Conservation (phyloP, 192 early-diverging fungal genomes). For the Entomortierella beljakovae region DNA sequence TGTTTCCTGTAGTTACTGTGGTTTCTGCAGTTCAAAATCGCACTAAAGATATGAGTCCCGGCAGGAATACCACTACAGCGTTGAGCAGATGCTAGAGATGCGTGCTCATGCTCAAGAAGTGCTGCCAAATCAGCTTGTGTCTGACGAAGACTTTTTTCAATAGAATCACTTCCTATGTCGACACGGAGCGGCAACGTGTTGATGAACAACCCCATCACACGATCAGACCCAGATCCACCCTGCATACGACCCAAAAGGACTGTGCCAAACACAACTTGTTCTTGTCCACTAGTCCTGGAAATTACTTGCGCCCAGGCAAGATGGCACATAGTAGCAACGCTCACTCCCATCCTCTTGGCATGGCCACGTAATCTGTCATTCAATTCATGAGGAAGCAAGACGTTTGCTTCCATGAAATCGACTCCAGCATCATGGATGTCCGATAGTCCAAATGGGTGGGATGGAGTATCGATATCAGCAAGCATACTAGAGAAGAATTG, state of each 20-base stretch:
- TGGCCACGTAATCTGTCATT: background rate
- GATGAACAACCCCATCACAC: background rate
- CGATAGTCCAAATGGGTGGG: background rate
- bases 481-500: background rate
- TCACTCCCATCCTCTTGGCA: background rate
- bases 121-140: background rate
- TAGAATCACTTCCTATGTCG: background rate
- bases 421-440: background rate
- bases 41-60: background rate
- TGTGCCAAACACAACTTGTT: background rate
- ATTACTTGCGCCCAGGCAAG: slow-evolving; percentile 1
- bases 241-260: background rate
- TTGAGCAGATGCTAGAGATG: slow-evolving; percentile 8
- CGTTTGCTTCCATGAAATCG: background rate
- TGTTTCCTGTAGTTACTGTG: too few species aligned
- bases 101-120: slow-evolving; percentile 13
- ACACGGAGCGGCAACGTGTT: slow-evolving; percentile 4
- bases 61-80: slow-evolving; percentile 9
- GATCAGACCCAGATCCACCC: background rate
- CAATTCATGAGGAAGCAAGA: background rate
- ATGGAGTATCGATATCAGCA: background rate
- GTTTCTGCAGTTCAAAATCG: slow-evolving; percentile 8
- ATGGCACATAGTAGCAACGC: background rate
- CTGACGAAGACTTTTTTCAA: background rate
- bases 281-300: background rate